Evolutionary conservation across 164 flowering plant genomes (phyloP).

Genomic region (Annona cherimola): DNA sequence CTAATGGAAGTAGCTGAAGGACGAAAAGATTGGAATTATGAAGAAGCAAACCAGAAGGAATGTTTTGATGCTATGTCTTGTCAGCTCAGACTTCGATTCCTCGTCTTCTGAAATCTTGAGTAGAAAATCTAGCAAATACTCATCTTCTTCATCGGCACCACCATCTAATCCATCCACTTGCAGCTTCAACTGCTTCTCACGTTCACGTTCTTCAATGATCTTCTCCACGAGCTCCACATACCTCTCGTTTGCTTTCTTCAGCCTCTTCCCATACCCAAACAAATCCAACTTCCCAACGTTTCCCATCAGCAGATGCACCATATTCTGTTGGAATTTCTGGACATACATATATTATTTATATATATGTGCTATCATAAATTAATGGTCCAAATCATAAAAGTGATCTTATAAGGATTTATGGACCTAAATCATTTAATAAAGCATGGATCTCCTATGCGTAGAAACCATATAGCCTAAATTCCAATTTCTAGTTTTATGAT

Average conservation of each 20-base stretch:
- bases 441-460: no score
- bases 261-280: constrained; percentile 38
- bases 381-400: no score
- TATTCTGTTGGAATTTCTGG: no score
- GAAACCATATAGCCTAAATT: no score
- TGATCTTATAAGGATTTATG: no score
- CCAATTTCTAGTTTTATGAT: no score
- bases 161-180: no score
- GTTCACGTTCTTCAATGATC: constrained; percentile 32
- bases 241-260: constrained; percentile 21
- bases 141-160: not conserved
- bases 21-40: not conserved
- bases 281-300: no score
- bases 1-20: not conserved
- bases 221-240: constrained; percentile 41
- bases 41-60: constrained; percentile 40
- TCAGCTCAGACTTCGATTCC: constrained; percentile 32
- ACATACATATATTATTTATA: no score
- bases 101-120: constrained; percentile 36
- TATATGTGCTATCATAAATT: no score
- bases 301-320: no score
- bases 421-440: no score
- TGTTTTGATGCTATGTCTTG: constrained; percentile 46
- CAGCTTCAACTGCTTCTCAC: constrained; percentile 13
- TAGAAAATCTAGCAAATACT: constrained; percentile 47